Percentiles rank a stretch among this genome's conserved stretches.
Conservation (phyloP, 805 yeast genomes). For the Myxozyma melibiosi region DNA sequence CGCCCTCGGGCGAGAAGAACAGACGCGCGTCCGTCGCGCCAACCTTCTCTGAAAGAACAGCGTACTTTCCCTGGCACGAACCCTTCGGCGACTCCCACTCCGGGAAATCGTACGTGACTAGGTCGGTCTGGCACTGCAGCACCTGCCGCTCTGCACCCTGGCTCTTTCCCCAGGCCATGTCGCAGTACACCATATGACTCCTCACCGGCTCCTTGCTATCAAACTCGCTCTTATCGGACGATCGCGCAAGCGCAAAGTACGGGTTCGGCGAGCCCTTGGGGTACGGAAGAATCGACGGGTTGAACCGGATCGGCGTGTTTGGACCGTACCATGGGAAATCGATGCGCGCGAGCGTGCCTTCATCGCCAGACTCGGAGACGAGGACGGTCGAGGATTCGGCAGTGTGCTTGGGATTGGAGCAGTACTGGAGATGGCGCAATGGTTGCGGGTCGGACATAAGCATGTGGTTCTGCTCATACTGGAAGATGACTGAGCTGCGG, state of each 20-base stretch:
- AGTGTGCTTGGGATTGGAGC: conserved; percentile 9
- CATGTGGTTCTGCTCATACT: conserved; percentile 7
- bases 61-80: background rate
- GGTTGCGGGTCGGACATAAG: background rate
- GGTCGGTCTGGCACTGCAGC: conserved; percentile 7
- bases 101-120: conserved; percentile 3
- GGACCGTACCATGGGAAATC: conserved; percentile 18
- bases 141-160: background rate
- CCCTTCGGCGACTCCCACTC: background rate
- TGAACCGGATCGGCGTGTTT: conserved; percentile 8
- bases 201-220: background rate
- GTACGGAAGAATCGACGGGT: conserved; percentile 20
- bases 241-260: conserved; percentile 14
- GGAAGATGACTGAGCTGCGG: conserved; percentile 4
- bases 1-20: conserved; percentile 28
- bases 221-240: background rate
- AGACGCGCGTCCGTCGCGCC: conserved; percentile 21
- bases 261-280: conserved; percentile 11
- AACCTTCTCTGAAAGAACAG: background rate
- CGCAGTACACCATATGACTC: conserved; percentile 9
- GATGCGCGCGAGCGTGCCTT: conserved; percentile 18
- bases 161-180: conserved; percentile 8
- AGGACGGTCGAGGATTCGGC: conserved; percentile 8
- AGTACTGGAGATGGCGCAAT: background rate
- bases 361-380: conserved; percentile 11